Percentiles rank a stretch among this genome's conserved stretches.
Evolutionary conservation across 176 grass and related monocot species (phyloP).

Genomic region (Avena insularis): DNA sequence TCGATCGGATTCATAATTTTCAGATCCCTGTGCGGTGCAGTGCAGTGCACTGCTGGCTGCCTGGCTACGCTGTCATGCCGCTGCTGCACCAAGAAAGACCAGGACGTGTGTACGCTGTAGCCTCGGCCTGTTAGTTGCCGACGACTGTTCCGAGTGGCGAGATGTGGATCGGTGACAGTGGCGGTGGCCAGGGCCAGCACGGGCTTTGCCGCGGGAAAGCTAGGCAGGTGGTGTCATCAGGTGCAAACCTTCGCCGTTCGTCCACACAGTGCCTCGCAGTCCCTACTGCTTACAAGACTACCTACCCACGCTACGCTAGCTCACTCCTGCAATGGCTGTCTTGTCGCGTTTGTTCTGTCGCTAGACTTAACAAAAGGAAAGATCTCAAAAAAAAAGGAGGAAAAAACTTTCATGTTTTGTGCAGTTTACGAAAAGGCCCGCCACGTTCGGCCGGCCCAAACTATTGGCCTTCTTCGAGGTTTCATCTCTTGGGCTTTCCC

Average conservation of each 20-base stretch:
- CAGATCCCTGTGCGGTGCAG: not conserved
- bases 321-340: not conserved
- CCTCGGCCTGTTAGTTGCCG: not conserved
- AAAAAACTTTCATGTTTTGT: not conserved
- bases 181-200: not conserved
- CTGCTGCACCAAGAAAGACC: not conserved
- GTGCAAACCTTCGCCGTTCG: not conserved
- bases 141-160: not conserved
- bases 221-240: constrained; percentile 10
- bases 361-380: not conserved
- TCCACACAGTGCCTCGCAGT: not conserved
- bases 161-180: not conserved
- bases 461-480: not conserved
- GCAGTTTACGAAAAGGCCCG: not conserved
- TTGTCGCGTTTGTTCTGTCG: not conserved
- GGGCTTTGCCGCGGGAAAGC: constrained; percentile 40
- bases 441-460: not conserved
- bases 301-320: too few relatives aligned
- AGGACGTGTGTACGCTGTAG: not conserved
- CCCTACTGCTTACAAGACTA: not conserved
- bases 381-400: not conserved
- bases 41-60: not conserved
- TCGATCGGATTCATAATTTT: not conserved
- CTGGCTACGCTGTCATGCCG: not conserved
- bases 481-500: not conserved